phyloP scores from a whole-genome alignment of 106 monocot genomes.

The Allium fistulosum region DNA sequence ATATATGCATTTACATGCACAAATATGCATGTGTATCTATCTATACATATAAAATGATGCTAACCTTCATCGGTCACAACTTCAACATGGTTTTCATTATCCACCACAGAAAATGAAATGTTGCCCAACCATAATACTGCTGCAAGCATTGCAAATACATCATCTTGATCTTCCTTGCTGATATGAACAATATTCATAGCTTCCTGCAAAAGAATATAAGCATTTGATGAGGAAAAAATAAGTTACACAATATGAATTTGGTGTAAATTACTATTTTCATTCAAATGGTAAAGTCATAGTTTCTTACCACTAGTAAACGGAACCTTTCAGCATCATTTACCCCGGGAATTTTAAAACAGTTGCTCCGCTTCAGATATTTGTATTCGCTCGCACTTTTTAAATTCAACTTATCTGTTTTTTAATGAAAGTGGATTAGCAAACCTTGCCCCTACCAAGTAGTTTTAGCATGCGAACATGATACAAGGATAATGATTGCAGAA shows the following conservation, averaged over 20 bases:
- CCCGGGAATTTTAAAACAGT: slow-evolving; percentile 69
- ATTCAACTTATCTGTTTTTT: slow-evolving; percentile 70
- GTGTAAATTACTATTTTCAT: not conserved
- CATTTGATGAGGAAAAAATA: not conserved
- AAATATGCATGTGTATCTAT: no score
- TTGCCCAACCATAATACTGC: slow-evolving; percentile 95
- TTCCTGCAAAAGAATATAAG: slow-evolving; percentile 40
- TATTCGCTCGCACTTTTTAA: slow-evolving; percentile 70
- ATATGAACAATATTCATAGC: slow-evolving; percentile 92
- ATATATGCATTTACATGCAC: no score
- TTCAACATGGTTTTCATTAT: slow-evolving; percentile 93
- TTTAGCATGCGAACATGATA: no score
- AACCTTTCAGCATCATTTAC: slow-evolving; percentile 97
- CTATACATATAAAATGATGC: no score
- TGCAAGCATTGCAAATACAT: slow-evolving; percentile 82
- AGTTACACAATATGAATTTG: not conserved
- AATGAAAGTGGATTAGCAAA: no score
- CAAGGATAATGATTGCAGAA: no score
- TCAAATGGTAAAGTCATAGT: not conserved
- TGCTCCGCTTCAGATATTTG: slow-evolving; percentile 82
- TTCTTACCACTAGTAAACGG: slow-evolving; percentile 50
- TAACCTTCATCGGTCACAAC: slow-evolving; percentile 91
- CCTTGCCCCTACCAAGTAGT: no score
- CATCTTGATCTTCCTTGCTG: slow-evolving; percentile 77
- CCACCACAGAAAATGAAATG: slow-evolving; percentile 73